A percentile compares a stretch with the other conserved stretches of the same genome.
phyloP scores from a whole-genome alignment of 352 stramenopile species.

The Pythium coloratum region DNA sequence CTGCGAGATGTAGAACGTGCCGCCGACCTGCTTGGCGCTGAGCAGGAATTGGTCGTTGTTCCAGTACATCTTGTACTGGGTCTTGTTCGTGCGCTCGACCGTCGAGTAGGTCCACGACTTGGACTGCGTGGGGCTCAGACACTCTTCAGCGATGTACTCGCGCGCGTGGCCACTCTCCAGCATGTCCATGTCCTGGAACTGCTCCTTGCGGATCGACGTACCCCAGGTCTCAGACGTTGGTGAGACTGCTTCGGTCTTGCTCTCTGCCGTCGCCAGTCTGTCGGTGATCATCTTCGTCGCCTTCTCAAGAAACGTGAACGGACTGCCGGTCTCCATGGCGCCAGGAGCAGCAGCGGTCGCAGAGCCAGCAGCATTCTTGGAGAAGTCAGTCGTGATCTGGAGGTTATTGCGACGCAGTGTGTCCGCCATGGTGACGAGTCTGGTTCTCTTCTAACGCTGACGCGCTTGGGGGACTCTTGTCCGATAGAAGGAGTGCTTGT shows the following conservation, averaged over 20 bases:
- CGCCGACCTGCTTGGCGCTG: conserved; percentile 80
- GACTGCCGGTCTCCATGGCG: conserved; percentile 33
- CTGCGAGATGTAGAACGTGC: conserved; percentile 89
- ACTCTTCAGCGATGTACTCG: conserved; percentile 85
- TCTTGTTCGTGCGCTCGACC: conserved; percentile 82
- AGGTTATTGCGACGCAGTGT: conserved; percentile 47
- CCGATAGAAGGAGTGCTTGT: not conserved
- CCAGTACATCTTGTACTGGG: conserved; percentile 88
- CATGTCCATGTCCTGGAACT: conserved; percentile 86
- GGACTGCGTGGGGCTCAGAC: conserved; percentile 66
- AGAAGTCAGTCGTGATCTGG: conserved; percentile 57
- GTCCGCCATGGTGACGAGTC: conserved; percentile 43
- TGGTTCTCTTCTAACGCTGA: not conserved
- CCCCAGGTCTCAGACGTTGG: conserved; percentile 46
- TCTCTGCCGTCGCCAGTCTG: conserved; percentile 24
- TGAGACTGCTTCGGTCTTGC: conserved; percentile 29
- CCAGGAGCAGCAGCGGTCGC: conserved; percentile 11
- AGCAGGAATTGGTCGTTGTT: conserved; percentile 86
- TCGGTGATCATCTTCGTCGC: conserved; percentile 62
- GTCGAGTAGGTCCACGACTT: conserved; percentile 85
- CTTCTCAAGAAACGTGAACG: conserved; percentile 49
- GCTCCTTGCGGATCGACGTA: conserved; percentile 59
- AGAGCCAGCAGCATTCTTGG: conserved; percentile 21
- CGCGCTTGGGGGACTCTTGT: not conserved
- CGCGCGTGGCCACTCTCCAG: conserved; percentile 77